Base-by-base conservation (phyloP, 352 stramenopile species). In the Globisporangium ultimum region DNA sequence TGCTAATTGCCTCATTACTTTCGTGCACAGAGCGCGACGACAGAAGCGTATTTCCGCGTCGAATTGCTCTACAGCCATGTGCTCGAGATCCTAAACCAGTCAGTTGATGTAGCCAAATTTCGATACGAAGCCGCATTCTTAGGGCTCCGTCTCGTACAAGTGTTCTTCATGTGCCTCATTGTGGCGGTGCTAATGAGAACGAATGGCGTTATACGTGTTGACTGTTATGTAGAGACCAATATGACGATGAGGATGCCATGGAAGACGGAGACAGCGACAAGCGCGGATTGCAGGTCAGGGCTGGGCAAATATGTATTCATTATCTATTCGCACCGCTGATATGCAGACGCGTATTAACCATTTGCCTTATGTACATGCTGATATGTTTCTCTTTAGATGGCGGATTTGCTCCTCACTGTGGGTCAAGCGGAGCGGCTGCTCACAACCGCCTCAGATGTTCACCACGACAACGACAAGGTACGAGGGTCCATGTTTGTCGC, bases 21-120 rank as follows among this genome's bases (percentile, higher is more conserved):
- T 36, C 28, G 28, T 10, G 28, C 7, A 36, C 28, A 64, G 50
- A 58, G 58, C 21, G 49, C 58, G 3, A 42, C 51, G 45, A 64
- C 58, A 2, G 71, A 79, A 13, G 67, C 64, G 41, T 71, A 68
- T 42, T 69, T 74, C 55, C 71, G 71, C 28, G 32, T 56, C 4
- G 67, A 76, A 42, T 38, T 79, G 67, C 65, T 79, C 34, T 76
- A 61, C 52, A 36, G 48, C 20, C 61, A 72, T 28, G 61, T 68
- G 58, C 61, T 68, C 40, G 61, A 67, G 41, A 59, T 69, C 45
- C 61, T 79, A 13, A 66, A 64, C 41, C 24, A 64, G 51, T 66
- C 3, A 36, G 28, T 36, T 36, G 3, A 51, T 41, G 67, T 40
- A 11, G 10, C n/a, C 5, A 14, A 9, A 21, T 15, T 28, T 4